Evolutionary conservation across 2,329 filamentous ascomycete genomes (phyloP), one percentile per base, ranked within the genome.

Genomic region (Hymenoscyphus scutula): DNA sequence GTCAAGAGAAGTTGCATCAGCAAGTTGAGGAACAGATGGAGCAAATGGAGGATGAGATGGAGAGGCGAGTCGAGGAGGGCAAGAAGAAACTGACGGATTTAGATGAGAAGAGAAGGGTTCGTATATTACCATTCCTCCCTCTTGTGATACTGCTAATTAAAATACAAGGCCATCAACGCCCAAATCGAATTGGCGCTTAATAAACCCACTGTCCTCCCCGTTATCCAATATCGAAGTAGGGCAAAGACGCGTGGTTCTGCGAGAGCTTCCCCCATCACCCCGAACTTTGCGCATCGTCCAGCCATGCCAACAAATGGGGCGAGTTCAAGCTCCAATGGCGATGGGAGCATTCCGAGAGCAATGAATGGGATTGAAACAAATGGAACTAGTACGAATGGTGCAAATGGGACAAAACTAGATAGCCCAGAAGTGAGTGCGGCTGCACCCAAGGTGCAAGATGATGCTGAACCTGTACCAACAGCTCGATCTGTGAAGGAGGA

Each of bases 31-130:
- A 51, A 30, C 63, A 71, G 54, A 61, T 73, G 41, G 70, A 72
- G 48, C 63, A 51, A 23, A 53, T 72, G 23, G 71, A 73, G 53
- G 67, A 71, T 53, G 70, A 72, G 61, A 71, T 70, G 58, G 69
- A 72, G 29, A 63, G 53, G 23, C 66, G 57, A 48, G 62, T 70
- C 15, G 65, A 69, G 37, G 67, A 70, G 27, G 69, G 71, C 1
- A 69, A 68, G 57, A 65, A 59, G 57, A 61, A 45, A 15, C 32
- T 73, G 38, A 59, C 59, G 19, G 64, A 66, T 15, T 60, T 73
- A 57, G 68, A 71, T 66, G 69, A 71, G 53, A 65, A 68, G 51
- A 58, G 68, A 45, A 69, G 65, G 62, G 70, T 71, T 58, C 17
- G 60, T 62, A 41, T 38, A 17, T 34, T 30, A 15, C 15, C 23